Evolutionary conservation across 2,329 filamentous ascomycete genomes (phyloP), one percentile per base, ranked within the genome.

Genomic region (Colletotrichum agaves): DNA sequence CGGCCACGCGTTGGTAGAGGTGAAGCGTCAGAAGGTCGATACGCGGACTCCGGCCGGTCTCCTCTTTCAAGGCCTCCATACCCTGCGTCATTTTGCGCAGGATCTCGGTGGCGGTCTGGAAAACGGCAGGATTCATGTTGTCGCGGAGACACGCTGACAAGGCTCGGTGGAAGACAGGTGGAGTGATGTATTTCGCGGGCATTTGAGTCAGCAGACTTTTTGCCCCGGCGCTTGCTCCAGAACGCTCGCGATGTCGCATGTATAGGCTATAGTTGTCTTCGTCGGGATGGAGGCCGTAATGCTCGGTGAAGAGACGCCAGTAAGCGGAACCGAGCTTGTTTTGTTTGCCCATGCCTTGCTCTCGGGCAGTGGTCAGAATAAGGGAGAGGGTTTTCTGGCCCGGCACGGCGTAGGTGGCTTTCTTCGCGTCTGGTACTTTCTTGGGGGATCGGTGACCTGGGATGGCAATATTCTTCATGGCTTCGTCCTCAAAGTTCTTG

Each of bases 81-180:
- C 31, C 73, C 23, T 65, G 57, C 41, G 75, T 61, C 90, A 94
- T 94, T 57, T 87, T 76, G 59, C 89, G 82, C 33, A 97, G 80
- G 27, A 97, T 82, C 57, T 82, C 78, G 57, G 83, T 87, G 4
- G 92, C 91, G 71, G 91, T 85, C 3, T 82, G 78, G 71, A 97
- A 86, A 21, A 88, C 87, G 59, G 90, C 86, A n/a, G 77, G 83
- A 76, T 97, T 97, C 62, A 90, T 89, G 74, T 89, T 91, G 81
- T 98, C 93, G 63, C 90, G 87, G 23, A 88, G 81, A 77, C 94
- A 97, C 5, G 88, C 85, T 70, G 86, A 85, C 82, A 98, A 88
- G 61, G 91, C 93, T 52, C 93, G 86, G 60, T 88, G 87, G 79
- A 94, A 93, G 10, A 88, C 88, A 65, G 85, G 86, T 37, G 75